Base-by-base conservation (phyloP, 352 stramenopile genomes). In the Pythium monospermum region DNA sequence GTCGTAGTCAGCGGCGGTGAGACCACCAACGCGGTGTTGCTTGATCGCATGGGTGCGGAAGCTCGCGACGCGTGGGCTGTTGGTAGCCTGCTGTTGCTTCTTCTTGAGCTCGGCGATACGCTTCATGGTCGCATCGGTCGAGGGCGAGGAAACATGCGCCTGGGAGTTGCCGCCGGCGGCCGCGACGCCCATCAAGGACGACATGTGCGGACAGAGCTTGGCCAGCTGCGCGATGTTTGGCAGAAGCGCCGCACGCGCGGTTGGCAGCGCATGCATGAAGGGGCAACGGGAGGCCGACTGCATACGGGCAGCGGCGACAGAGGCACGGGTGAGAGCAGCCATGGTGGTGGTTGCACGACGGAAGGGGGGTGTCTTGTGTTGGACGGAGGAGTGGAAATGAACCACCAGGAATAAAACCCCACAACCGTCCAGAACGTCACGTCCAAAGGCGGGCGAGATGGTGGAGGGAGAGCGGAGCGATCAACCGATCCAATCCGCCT, bases 161-260 rank as follows among this genome's bases (percentile, higher is more conserved):
- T 90, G 77, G 32, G 75, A 85, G 58, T 58, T 67, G 49, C 71
- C 69, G 27, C 74, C 73, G 0, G 64, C 68, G 12, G 66, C 59
- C 5, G 71, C 74, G 21, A 73, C 69, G 53, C 69, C 72, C 80
- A 94, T 91, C 45, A 90, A 54, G 18, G 68, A 73, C 49, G 77
- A 89, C 83, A 94, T 91, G 76, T 94, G 83, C 53, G 83, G 83
- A 38, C 83, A 94, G 40, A 94, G 71, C 61, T 90, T 89, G 21
- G 79, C 81, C 35, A 94, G 59, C 68, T 91, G 79, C 49, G 80
- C 69, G 64, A 91, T 91, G 68, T 94, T 94, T 49, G 83, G 83
- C 49, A 94, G 66, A 44, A 94, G 53, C 15, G 83, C 83, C 15
- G 80, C 78, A 48, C 81, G 80, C 3, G 81, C 66, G 1, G 76